Conservation (phyloP, 2,329 filamentous ascomycete species). For the Aschersonia sp. region DNA sequence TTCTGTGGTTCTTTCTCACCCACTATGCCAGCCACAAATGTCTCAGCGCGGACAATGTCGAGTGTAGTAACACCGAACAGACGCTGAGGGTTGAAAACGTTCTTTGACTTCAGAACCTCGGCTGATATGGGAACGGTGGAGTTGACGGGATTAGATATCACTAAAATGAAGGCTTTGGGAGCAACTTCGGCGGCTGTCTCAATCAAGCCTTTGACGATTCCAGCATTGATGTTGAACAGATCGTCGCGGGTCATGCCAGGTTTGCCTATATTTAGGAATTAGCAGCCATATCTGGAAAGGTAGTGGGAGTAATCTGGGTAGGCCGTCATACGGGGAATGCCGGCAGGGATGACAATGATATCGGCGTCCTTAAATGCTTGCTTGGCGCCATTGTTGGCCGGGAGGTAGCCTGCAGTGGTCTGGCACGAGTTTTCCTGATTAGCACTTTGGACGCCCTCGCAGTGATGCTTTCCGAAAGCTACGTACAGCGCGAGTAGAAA, state of each 20-base stretch:
- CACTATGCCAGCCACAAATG: constrained; percentile 76
- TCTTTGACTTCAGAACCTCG: constrained; percentile 86
- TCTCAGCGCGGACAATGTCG: constrained; percentile 95
- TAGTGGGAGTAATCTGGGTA: too few relatives aligned
- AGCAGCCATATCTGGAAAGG: background rate
- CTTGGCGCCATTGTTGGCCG: constrained; percentile 73
- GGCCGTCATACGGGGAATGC: constrained; percentile 69
- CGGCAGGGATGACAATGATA: constrained; percentile 92
- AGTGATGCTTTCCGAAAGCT: too few relatives aligned
- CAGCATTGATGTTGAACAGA: constrained; percentile 99
- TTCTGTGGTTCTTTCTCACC: constrained; percentile 73
- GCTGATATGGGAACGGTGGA: constrained; percentile 95
- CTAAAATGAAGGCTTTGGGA: constrained; percentile 86
- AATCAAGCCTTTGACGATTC: constrained; percentile 88
- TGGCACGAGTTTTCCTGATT: constrained; percentile 16
- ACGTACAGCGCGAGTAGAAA: constrained; percentile 70
- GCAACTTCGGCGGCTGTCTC: constrained; percentile 75
- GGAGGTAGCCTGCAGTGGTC: constrained; percentile 82
- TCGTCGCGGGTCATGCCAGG: constrained; percentile 99
- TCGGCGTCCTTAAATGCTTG: constrained; percentile 82
- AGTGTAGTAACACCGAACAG: constrained; percentile 98
- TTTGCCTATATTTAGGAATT: constrained; percentile 50
- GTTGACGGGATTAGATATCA: constrained; percentile 99
- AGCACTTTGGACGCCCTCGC: background rate
- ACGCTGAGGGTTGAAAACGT: constrained; percentile 87